These are phyloP conservation scores for Corchorus capsularis DNA, from an alignment of 345 rosid species.

Conservation along the genomic window DNA sequence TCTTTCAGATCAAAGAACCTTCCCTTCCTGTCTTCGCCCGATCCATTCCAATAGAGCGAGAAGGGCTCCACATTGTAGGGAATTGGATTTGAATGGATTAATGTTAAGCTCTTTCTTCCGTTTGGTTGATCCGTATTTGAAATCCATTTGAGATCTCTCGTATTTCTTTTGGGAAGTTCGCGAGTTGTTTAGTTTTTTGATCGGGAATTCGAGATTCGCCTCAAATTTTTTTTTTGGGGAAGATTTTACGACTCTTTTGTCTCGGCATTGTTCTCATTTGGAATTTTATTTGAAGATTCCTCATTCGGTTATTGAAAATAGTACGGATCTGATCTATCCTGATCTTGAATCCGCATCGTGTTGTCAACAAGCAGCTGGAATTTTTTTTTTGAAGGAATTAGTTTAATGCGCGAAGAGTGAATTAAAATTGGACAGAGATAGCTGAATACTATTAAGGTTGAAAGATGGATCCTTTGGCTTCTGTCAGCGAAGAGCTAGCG, in stretches of 20 bases:
- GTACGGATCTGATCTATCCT: constrained; percentile 5
- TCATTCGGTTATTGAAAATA: constrained; percentile 1
- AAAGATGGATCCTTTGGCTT: constrained; percentile 63
- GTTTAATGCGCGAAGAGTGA: constrained; percentile 11
- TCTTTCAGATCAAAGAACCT: constrained; percentile 12
- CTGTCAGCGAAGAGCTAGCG: constrained; percentile 80
- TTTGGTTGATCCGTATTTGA: background rate
- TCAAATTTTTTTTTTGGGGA: background rate
- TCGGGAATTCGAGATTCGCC: background rate
- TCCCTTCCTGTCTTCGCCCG: background rate
- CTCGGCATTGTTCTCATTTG: background rate
- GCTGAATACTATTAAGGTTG: background rate
- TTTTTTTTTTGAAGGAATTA: background rate
- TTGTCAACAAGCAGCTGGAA: background rate
- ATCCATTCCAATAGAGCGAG: background rate
- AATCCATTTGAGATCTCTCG: background rate
- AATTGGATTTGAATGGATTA: background rate
- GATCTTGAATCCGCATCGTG: background rate
- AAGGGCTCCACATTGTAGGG: background rate
- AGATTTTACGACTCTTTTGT: background rate
- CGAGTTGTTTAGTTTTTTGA: background rate
- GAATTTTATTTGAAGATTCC: background rate
- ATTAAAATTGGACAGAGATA: background rate
- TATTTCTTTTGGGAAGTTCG: background rate
- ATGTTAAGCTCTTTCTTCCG: background rate